These are phyloP conservation scores for Backusella mclennaniae DNA, from an alignment of 192 early-diverging fungal species.

Conservation along the genomic window DNA sequence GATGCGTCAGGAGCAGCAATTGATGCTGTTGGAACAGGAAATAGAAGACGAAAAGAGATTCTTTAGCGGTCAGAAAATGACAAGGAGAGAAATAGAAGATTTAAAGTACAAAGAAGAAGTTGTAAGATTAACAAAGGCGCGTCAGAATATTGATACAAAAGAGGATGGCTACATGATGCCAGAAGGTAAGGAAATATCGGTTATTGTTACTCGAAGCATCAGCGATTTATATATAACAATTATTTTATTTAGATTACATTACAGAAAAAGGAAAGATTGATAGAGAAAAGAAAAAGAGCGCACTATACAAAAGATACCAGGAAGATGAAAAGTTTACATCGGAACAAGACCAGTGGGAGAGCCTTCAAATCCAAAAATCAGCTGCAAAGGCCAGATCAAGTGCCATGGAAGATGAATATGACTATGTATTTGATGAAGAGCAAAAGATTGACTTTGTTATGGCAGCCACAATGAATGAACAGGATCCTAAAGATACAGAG, in stretches of 20 bases:
- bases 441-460: constrained; percentile 90
- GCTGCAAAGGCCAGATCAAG: constrained; percentile 50
- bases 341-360: constrained; percentile 95
- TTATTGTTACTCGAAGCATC: neutral
- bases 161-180: constrained; percentile 86
- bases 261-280: constrained; percentile 98
- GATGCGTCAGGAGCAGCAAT: constrained; percentile 79
- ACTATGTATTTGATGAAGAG: constrained; percentile 90
- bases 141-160: constrained; percentile 73
- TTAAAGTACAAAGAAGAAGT: constrained; percentile 85
- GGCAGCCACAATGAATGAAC: constrained; percentile 60
- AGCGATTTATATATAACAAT: constrained; percentile 29
- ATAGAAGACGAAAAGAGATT: constrained; percentile 87
- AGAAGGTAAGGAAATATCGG: constrained; percentile 46
- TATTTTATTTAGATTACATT: constrained; percentile 74
- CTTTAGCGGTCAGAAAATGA: constrained; percentile 73
- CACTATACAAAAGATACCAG: constrained; percentile 87
- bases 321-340: constrained; percentile 74
- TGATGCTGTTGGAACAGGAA: constrained; percentile 73
- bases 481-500: constrained; percentile 54
- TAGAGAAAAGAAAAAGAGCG: constrained; percentile 87
- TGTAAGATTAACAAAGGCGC: constrained; percentile 81
- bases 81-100: constrained; percentile 72
- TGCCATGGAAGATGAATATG: constrained; percentile 70
- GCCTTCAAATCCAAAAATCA: constrained; percentile 71